These are phyloP conservation scores for Aspergillus latus DNA, from an alignment of 2,329 filamentous ascomycete genomes.

Conservation along the genomic window DNA sequence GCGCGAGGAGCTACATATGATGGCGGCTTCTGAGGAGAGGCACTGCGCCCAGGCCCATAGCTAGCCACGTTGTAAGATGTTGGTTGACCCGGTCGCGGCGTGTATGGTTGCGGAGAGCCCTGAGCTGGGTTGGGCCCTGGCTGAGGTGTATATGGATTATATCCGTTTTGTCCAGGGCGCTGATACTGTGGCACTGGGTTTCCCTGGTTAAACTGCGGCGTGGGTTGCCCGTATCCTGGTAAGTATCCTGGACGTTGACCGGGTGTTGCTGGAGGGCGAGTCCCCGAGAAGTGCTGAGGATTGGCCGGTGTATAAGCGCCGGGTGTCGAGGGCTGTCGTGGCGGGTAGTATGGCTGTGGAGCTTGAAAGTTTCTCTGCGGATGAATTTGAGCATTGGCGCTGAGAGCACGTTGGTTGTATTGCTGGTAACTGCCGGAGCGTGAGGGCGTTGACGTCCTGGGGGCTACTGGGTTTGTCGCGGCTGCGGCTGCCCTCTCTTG, in stretches of 20 bases:
- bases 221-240: slow-evolving; percentile 36
- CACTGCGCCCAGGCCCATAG: slow-evolving; percentile 27
- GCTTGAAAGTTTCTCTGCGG: slow-evolving; percentile 30
- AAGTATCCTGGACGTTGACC: slow-evolving; percentile 39
- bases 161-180: slow-evolving; percentile 41
- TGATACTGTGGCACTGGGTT: slow-evolving; percentile 41
- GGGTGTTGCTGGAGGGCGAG: slow-evolving; percentile 37
- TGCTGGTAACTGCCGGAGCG: slow-evolving; percentile 34
- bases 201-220: slow-evolving; percentile 35
- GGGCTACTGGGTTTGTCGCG: slow-evolving; percentile 29
- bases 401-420: slow-evolving; percentile 38
- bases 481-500: slow-evolving; percentile 41
- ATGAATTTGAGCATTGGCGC: slow-evolving; percentile 30
- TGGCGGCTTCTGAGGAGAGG: slow-evolving; percentile 37
- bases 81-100: slow-evolving; percentile 36
- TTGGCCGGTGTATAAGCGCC: slow-evolving; percentile 35
- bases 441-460: slow-evolving; percentile 37
- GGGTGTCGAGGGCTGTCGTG: slow-evolving; percentile 33
- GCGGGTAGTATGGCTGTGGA: slow-evolving; percentile 32
- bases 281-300: slow-evolving; percentile 29
- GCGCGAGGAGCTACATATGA: slow-evolving; percentile 35
- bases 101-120: slow-evolving; percentile 37
- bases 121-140: slow-evolving; percentile 31
- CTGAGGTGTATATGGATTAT: slow-evolving; percentile 31
- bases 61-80: slow-evolving; percentile 30